A percentile compares a stretch with the other conserved stretches of the same genome.
Conservation (phyloP, 768 basidiomycete species). For the Xerocomus spinulosus region DNA sequence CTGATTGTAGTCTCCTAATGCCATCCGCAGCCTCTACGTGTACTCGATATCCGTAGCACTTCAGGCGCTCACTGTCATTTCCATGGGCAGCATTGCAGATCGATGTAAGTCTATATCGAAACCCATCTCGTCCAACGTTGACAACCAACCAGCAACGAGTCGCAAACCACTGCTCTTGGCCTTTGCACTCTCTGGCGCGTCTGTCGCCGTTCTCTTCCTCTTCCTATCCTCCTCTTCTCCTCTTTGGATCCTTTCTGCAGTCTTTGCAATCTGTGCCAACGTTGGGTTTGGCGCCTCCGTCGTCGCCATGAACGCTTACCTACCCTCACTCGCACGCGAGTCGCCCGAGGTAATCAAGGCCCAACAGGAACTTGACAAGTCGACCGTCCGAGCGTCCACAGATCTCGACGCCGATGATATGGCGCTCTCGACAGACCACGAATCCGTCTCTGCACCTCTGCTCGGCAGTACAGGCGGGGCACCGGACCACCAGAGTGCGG, state of each 20-base stretch:
- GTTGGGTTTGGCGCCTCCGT: conserved; percentile 27
- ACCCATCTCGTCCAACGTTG: background rate
- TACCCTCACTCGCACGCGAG: conserved; percentile 67
- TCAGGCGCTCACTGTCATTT: conserved; percentile 92
- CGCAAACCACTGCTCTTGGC: conserved; percentile 73
- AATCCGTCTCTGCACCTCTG: conserved; percentile 38
- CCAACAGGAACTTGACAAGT: conserved; percentile 27
- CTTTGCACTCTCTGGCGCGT: conserved; percentile 82
- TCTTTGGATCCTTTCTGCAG: conserved; percentile 62
- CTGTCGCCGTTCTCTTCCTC: conserved; percentile 52
- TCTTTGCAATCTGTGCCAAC: conserved; percentile 62
- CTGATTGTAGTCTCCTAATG: background rate
- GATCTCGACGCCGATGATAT: conserved; percentile 16
- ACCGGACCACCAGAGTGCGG: conserved; percentile 13
- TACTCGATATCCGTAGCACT: conserved; percentile 85
- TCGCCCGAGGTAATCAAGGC: conserved; percentile 53
- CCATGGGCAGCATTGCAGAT: conserved; percentile 89
- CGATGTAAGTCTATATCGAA: conserved; percentile 53
- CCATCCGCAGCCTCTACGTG: conserved; percentile 62
- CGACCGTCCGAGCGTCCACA: conserved; percentile 5
- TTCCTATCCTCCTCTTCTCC: conserved; percentile 65
- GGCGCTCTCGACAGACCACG: conserved; percentile 6
- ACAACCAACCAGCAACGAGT: conserved; percentile 47
- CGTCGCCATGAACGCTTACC: conserved; percentile 89
- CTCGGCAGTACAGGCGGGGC: conserved; percentile 7